Base-by-base conservation (phyloP, 106 monocot genomes). In the Posidonia australis region DNA sequence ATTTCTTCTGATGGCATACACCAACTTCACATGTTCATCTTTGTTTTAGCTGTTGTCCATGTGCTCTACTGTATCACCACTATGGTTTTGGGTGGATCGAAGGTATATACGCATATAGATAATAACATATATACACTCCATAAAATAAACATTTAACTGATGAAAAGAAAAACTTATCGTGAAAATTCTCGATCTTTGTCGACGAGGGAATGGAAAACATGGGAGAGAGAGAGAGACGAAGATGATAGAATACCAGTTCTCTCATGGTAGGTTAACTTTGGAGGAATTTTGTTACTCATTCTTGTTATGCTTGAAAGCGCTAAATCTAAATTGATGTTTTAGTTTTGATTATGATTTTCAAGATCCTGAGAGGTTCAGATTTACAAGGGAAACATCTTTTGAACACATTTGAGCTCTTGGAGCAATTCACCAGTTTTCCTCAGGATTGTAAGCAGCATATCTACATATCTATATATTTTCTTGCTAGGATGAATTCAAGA, bases 311-410 rank as follows among this genome's bases (percentile, higher is more conserved):
- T 10, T 45, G 44, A 0, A 23, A 55, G 54, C 22, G 54, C 7
- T 26, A 23, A 55, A 9, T 19, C 3, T 32, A 30, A 12, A 31
- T 30, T 27, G 5, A 59, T 59, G 13, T 59, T 59, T n/a, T 59
- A 18, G 14, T 12, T 20, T 59, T 29, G 13, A 11, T 59, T 24
- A 54, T 20, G 54, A 10, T 59, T 58, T 27, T 59, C 5, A 58
- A 79, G 79, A 79, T 62, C 79, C 79, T 11, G 63, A 70, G 41
- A 69, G 79, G 60, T 79, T 79, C 65, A 67, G 79, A 46, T 74
- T 79, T 41, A 63, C 74, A 24, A 74, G 79, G 63, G 79, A 79
- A 9, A 79, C 79, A n/a, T 74, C 79, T 2, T 79, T 79, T 36
- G 79, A 74, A 0, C 64, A 70, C 79, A 79, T 36, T 54, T 79